Evolutionary conservation across 345 rosid genomes (phyloP).

Genomic region (Isatis tinctoria): DNA sequence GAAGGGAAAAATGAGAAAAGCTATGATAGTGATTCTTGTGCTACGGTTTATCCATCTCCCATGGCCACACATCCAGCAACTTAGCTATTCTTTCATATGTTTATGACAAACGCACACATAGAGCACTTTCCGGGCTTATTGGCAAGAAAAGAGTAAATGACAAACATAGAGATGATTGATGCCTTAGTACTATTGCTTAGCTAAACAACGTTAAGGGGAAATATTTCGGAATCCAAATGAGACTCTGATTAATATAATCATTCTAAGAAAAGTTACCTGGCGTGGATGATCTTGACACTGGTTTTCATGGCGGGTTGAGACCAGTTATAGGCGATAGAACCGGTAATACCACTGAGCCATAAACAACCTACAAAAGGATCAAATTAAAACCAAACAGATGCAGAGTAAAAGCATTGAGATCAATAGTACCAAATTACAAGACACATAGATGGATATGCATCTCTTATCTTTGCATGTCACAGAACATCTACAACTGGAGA

Average conservation of each 20-base stretch:
- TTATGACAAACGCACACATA: not conserved
- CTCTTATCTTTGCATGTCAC: conserved; percentile 15
- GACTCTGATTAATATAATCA: too few species aligned
- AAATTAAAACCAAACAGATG: not conserved
- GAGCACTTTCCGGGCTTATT: too few species aligned
- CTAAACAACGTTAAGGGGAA: too few species aligned
- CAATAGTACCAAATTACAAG: conserved; percentile 10
- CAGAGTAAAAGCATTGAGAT: too few species aligned
- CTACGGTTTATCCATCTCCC: not conserved
- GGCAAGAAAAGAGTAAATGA: too few species aligned
- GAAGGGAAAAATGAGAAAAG: not conserved
- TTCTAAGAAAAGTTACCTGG: conserved; percentile 47
- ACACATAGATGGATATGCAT: not conserved
- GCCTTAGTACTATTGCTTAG: too few species aligned
- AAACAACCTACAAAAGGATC: conserved; percentile 42
- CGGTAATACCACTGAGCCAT: conserved; percentile 77
- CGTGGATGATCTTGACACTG: conserved; percentile 87
- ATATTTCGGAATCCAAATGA: too few species aligned
- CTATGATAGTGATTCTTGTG: not conserved
- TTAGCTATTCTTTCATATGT: not conserved
- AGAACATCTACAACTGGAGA: not conserved
- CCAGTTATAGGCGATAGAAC: conserved; percentile 87
- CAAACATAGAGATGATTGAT: too few species aligned
- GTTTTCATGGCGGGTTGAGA: conserved; percentile 84
- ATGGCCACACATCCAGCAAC: not conserved